phyloP scores from a whole-genome alignment of 768 basidiomycete genomes.

The Leucocoprinus sp. region DNA sequence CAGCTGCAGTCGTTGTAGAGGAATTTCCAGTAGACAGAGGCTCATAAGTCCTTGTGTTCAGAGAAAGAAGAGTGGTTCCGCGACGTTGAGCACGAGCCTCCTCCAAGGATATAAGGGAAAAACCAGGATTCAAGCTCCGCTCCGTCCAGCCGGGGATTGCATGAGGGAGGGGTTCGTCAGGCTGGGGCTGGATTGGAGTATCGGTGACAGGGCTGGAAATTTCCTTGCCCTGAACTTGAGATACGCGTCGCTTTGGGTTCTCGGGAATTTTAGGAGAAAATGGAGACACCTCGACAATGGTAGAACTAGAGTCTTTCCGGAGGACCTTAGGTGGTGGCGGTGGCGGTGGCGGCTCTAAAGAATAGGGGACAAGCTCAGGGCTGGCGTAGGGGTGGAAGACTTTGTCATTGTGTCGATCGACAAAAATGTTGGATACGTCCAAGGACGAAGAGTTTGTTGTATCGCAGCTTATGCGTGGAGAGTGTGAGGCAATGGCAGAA shows the following conservation, averaged over 20 bases:
- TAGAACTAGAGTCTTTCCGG: conserved; percentile 44
- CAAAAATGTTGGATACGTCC: conserved; percentile 11
- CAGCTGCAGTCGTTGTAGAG: conserved; percentile 22
- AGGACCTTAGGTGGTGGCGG: conserved; percentile 22
- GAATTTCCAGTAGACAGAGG: conserved; percentile 18
- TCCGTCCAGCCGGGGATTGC: conserved; percentile 46
- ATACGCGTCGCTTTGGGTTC: conserved; percentile 22
- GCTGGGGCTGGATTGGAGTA: conserved; percentile 14
- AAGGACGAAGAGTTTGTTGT: conserved; percentile 5
- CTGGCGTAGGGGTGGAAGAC: conserved; percentile 72
- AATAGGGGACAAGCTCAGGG: conserved; percentile 50
- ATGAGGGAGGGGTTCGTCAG: conserved; percentile 20
- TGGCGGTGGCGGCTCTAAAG: conserved; percentile 23
- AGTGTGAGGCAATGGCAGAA: conserved; percentile 18
- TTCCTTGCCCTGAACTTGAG: conserved; percentile 38
- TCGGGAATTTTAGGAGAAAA: conserved; percentile 25
- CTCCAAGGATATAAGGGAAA: conserved; percentile 67
- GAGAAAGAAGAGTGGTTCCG: conserved; percentile 31
- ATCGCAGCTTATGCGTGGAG: conserved; percentile 11
- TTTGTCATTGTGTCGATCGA: conserved; percentile 23
- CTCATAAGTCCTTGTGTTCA: conserved; percentile 11
- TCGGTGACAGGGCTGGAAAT: conserved; percentile 47
- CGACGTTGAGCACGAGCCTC: conserved; percentile 70
- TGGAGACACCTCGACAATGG: conserved; percentile 37
- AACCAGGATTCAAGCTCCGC: conserved; percentile 35